Evolutionary conservation across 2,329 filamentous ascomycete genomes (phyloP), one percentile per base, ranked within the genome.

Genomic region (Colletotrichum camelliae): DNA sequence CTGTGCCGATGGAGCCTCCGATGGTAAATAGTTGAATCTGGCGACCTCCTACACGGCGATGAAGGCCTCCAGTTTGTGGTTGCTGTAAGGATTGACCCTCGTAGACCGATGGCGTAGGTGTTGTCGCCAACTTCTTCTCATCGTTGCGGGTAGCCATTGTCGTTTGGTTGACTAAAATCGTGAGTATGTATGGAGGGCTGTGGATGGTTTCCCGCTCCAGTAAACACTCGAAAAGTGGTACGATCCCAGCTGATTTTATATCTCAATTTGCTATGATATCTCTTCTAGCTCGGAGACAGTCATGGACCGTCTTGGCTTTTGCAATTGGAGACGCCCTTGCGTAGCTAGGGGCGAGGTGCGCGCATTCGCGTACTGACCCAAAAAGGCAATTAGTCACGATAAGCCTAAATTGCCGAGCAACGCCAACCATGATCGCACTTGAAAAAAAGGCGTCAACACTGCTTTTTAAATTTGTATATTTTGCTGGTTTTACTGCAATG

Each of bases 1-100:
- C 71, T 33, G 71, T 73, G n/a, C 71, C 71, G n/a, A 73, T 73
- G 8, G 65, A 66, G 13, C 71, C 71, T 9, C 71, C 71, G 35
- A 73, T 60, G 18, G 65, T 66, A 18, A 73, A 35, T 4, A 60
- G 67, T 18, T 69, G 67, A 24, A 69, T 55, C 37, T 69, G 48
- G 7, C 43, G 55, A 29, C 31, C 35, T 8, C 67, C 21, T 3
- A 69, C 48, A 2, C 57, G 57, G 52, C 67, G 67, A 31, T 69
- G 67, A 7, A 69, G 33, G 27, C 57, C 57, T 21, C 43, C 43
- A 48, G 18, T 21, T 13, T 48, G 43, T 21, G 2, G 18, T 48
- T 48, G 43, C 43, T 48, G 43, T 3, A 48, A 48, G 18, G 10
- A 9, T 48, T 48, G 43, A 4, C 43, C 43, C 2, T 48, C 43